phyloP scores from a whole-genome alignment of 2,329 filamentous ascomycete genomes.

The Trichoderma hamatum region DNA sequence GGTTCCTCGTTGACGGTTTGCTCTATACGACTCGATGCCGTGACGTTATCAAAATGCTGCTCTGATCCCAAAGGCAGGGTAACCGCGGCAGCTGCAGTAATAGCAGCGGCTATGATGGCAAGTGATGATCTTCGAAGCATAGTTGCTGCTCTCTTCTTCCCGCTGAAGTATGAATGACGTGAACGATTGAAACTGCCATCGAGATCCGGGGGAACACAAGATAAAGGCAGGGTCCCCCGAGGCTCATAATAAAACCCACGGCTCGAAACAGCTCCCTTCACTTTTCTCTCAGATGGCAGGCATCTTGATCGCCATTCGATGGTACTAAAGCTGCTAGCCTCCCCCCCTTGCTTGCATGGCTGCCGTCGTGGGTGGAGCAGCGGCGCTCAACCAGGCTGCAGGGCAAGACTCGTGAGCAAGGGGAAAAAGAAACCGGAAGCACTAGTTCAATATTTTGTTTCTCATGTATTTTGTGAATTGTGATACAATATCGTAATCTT shows the following conservation, averaged over 20 bases:
- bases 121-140: conserved; percentile 17
- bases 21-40: neutral
- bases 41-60: neutral
- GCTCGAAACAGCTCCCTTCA: neutral
- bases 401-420: conserved; percentile 1
- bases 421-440: neutral
- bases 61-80: neutral
- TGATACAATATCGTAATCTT: neutral
- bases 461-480: neutral
- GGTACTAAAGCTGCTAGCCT: neutral
- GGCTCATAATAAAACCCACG: conserved; percentile 1
- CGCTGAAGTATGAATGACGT: neutral
- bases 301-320: conserved; percentile 1
- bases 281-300: neutral
- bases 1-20: neutral
- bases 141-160: neutral
- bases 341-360: conserved; percentile 11
- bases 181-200: neutral
- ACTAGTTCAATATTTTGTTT: neutral
- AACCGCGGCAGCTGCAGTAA: neutral
- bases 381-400: conserved; percentile 3
- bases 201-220: neutral
- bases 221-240: neutral
- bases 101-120: neutral
- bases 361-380: conserved; percentile 2